Base-by-base conservation (phyloP, 2,329 filamentous ascomycete genomes). In the Colletotrichum simmondsii region DNA sequence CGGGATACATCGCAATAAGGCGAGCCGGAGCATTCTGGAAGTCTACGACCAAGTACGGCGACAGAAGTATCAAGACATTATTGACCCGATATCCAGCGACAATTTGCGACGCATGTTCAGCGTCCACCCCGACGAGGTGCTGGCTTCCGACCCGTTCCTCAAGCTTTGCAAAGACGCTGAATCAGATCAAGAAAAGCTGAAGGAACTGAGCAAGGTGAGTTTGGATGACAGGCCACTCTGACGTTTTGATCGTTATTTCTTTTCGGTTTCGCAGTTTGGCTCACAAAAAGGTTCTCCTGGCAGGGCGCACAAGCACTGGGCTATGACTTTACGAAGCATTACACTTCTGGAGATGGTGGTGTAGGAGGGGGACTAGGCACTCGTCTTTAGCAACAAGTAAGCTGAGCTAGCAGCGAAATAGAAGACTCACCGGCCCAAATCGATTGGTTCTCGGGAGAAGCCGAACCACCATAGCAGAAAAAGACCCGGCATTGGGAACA, bases 291-390 rank as follows among this genome's bases (percentile, higher is more conserved):
- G 19, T 37, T 37, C 37, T 64, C 22, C 53, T 56, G 54, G 56
- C 14, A 42, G 54, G 35, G 56, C 35, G 59, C 60, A n/a, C 60
- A 61, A 61, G 26, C 56, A 65, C 54, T 30, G 66, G 75, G 83
- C 22, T 86, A 86, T 66, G 84, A 86, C 72, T 85, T 85, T 63
- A 84, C 81, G 11, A 83, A 84, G 76, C 84, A 86, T 75, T 86
- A 84, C 68, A 82, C n/a, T 46, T n/a, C 42, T 26, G 57, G 22
- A 49, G 19, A 49, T n/a, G 42, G 19, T 49, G 42, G 19, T 49
- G 42, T 49, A 49, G 42, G 42, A 49, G 26, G 5, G 22, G 26
- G 42, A 28, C 19, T 16, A 16, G 58, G 10, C 14, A 60, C 5
- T 46, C 14, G 35, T 42, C 22, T 60, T 37, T 42, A 26, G 26